These are phyloP conservation scores for Epichloe sp. DNA, from an alignment of 2,329 filamentous ascomycete genomes.

Conservation along the genomic window DNA sequence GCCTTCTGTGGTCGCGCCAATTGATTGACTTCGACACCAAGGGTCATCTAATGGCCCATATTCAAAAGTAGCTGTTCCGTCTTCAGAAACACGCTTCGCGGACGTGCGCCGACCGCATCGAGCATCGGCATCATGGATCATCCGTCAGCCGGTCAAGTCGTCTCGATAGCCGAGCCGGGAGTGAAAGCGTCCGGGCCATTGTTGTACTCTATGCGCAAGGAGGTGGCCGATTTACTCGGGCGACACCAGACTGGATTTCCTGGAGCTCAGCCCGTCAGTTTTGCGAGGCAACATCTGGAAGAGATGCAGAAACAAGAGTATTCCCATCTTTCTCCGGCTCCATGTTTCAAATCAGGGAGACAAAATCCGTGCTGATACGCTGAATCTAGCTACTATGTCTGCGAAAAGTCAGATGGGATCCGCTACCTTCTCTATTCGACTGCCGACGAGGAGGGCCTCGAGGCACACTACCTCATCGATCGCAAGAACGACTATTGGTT, in stretches of 20 bases:
- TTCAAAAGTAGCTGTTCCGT: neutral
- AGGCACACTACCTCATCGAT: conserved; percentile 87
- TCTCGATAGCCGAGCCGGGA: conserved; percentile 47
- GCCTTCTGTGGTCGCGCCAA: neutral
- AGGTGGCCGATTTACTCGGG: conserved; percentile 64
- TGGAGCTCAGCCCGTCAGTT: conserved; percentile 89
- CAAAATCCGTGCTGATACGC: conserved; percentile 5
- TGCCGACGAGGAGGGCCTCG: conserved; percentile 42
- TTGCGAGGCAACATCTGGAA: conserved; percentile 66
- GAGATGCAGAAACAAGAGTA: conserved; percentile 70
- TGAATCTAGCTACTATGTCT: conserved; percentile 74
- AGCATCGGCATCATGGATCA: conserved; percentile 16
- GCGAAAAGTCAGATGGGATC: conserved; percentile 95
- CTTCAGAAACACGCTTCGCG: neutral
- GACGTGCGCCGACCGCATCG: neutral
- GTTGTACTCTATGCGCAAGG: conserved; percentile 48
- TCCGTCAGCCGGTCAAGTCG: conserved; percentile 23
- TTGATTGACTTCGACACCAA: neutral
- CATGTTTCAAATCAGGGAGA: neutral
- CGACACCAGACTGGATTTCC: conserved; percentile 61
- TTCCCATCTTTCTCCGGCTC: conserved; percentile 12
- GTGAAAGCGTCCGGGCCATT: conserved; percentile 51
- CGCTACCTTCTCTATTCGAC: conserved; percentile 90
- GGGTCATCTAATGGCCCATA: neutral
- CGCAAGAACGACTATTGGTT: conserved; percentile 96